Evolutionary conservation across 345 rosid species (phyloP).

Genomic region (Lumnitzera racemosa): DNA sequence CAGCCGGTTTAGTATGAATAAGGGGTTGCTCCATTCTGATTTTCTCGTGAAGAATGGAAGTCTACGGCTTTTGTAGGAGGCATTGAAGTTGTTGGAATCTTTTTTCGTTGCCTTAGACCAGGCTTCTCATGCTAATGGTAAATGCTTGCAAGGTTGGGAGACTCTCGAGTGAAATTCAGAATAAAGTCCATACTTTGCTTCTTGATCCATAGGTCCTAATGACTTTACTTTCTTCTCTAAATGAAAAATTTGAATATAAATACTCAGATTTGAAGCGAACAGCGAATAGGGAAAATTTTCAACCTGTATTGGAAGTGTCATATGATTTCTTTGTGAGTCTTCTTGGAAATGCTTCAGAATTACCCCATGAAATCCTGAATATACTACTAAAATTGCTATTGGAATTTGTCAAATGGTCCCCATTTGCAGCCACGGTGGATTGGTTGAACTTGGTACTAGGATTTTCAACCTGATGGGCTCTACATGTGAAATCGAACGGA

Average conservation of each 20-base stretch:
- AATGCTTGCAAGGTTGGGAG: conserved; percentile 27
- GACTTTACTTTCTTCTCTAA: conserved; percentile 48
- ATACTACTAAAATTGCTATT: conserved; percentile 59
- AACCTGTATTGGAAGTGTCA: conserved; percentile 60
- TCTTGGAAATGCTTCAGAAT: conserved; percentile 43
- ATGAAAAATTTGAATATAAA: conserved; percentile 21
- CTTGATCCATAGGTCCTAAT: conserved; percentile 80
- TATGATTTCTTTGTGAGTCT: conserved; percentile 70
- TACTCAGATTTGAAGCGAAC: conserved; percentile 41
- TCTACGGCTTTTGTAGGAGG: conserved; percentile 72
- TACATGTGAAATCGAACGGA: conserved; percentile 32
- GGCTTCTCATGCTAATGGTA: conserved; percentile 18
- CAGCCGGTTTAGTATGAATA: conserved; percentile 61
- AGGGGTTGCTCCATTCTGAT: conserved; percentile 83
- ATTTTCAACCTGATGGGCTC: conserved; percentile 39
- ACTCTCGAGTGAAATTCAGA: conserved; percentile 49
- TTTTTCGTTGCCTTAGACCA: conserved; percentile 55
- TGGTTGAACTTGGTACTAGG: conserved; percentile 39
- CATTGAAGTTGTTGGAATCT: conserved; percentile 59
- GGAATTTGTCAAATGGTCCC: conserved; percentile 50
- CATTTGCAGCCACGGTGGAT: conserved; percentile 60
- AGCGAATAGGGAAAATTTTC: conserved; percentile 24
- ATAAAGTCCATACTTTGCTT: conserved; percentile 56
- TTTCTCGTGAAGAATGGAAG: conserved; percentile 79
- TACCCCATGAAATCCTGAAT: conserved; percentile 43